A percentile compares a stretch with the other conserved stretches of the same genome.
These are phyloP conservation scores for Castanea sativa DNA, from an alignment of 306 rosid species.

Conservation along the genomic window DNA sequence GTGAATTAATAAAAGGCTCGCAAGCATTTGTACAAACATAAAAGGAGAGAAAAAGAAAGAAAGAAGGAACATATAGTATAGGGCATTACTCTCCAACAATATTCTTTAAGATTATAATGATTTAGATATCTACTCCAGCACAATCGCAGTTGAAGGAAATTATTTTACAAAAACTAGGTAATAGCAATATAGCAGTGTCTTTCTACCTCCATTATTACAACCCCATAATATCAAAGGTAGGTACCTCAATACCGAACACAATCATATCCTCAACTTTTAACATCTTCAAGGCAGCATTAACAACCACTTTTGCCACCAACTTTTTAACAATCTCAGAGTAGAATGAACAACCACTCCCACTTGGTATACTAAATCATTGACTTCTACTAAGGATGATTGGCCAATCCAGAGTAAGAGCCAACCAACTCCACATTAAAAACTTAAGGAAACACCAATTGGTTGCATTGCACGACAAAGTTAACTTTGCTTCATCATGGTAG, in stretches of 20 bases:
- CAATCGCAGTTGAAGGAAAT: too few species aligned
- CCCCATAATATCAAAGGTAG: not conserved
- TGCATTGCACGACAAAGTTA: too few species aligned
- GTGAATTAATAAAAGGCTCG: too few species aligned
- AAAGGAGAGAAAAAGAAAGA: too few species aligned
- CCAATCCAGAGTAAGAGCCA: not conserved
- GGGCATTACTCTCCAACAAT: too few species aligned
- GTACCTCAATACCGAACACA: not conserved
- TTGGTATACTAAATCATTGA: not conserved
- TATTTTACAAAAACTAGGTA: not conserved
- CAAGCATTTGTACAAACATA: too few species aligned
- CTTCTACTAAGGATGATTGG: too few species aligned
- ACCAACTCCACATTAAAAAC: not conserved
- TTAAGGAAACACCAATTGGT: not conserved
- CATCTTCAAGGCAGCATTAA: not conserved
- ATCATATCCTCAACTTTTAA: not conserved
- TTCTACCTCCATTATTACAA: not conserved
- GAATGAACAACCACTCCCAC: not conserved
- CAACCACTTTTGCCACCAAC: not conserved
- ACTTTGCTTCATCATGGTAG: too few species aligned
- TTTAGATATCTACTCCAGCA: too few species aligned
- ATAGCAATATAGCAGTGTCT: not conserved
- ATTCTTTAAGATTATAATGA: too few species aligned
- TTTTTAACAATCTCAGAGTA: not conserved
- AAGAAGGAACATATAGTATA: too few species aligned